phyloP scores from a whole-genome alignment of 2,329 filamentous ascomycete species.

The Epichloe amarillans region DNA sequence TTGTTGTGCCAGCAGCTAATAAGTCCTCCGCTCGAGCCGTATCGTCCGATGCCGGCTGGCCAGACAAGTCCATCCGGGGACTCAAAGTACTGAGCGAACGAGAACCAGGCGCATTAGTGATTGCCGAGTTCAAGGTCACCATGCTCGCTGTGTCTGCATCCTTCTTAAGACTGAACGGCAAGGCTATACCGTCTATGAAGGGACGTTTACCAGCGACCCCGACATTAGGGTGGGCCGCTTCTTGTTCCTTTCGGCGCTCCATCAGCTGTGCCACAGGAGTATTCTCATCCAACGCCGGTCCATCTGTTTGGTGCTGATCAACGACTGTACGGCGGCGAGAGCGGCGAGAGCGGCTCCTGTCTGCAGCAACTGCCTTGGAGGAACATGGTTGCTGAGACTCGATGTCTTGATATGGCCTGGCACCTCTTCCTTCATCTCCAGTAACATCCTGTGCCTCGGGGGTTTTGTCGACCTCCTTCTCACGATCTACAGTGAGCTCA shows the following conservation, averaged over 20 bases:
- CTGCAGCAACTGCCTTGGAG: slow-evolving; percentile 9
- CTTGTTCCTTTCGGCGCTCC: slow-evolving; percentile 25
- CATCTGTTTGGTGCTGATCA: slow-evolving; percentile 36
- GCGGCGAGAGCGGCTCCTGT: slow-evolving; percentile 29
- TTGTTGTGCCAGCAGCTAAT: slow-evolving; percentile 7
- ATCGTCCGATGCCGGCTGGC: slow-evolving; percentile 1
- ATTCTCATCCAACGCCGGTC: slow-evolving; percentile 19
- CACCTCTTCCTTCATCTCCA: slow-evolving; percentile 28
- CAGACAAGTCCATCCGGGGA: slow-evolving; percentile 1
- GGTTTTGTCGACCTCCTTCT: slow-evolving; percentile 35
- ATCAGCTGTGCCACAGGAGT: slow-evolving; percentile 31
- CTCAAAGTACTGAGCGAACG: slow-evolving; percentile 20
- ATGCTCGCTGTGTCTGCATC: slow-evolving; percentile 57
- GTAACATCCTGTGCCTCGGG: slow-evolving; percentile 19
- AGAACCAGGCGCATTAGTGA: slow-evolving; percentile 16
- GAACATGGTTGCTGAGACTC: slow-evolving; percentile 22
- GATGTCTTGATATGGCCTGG: slow-evolving; percentile 27
- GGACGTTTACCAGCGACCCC: slow-evolving; percentile 47
- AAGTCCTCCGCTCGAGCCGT: slow-evolving; percentile 6
- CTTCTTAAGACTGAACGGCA: slow-evolving; percentile 57
- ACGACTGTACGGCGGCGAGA: slow-evolving; percentile 34
- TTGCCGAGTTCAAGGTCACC: slow-evolving; percentile 44
- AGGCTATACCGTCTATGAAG: slow-evolving; percentile 53
- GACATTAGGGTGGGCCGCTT: slow-evolving; percentile 28
- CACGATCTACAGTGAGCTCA: slow-evolving; percentile 52